Percentiles rank a stretch among this genome's conserved stretches.
phyloP scores from a whole-genome alignment of 352 stramenopile genomes.

The Globisporangium mamillatum region DNA sequence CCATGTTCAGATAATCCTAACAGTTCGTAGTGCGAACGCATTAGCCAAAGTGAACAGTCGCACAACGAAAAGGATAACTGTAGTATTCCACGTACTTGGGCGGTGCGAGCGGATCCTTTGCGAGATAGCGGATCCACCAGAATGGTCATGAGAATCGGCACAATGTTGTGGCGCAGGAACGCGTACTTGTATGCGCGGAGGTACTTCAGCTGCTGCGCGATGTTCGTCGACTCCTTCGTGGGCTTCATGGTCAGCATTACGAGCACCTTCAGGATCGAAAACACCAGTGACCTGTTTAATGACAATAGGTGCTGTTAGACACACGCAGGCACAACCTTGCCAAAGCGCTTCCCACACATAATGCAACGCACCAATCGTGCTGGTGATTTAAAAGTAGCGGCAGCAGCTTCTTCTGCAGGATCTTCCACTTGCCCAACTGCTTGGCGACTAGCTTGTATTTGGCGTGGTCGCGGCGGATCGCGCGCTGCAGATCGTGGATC shows the following conservation, averaged over 20 bases:
- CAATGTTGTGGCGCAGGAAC: constrained; percentile 64
- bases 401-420: constrained; percentile 87
- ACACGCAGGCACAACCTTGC: not conserved
- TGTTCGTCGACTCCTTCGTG: constrained; percentile 69
- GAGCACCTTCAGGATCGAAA: constrained; percentile 88
- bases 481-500: constrained; percentile 86
- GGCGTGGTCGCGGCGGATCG: constrained; percentile 75
- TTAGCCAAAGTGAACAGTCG: not conserved
- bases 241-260: constrained; percentile 90
- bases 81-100: constrained; percentile 22
- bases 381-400: constrained; percentile 85
- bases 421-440: constrained; percentile 84
- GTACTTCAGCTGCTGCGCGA: constrained; percentile 79
- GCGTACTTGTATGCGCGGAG: constrained; percentile 84
- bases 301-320: not conserved
- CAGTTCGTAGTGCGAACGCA: not conserved
- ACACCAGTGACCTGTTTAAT: constrained; percentile 54
- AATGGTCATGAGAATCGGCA: constrained; percentile 86
- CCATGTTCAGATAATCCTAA: constrained; percentile 82
- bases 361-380: constrained; percentile 52
- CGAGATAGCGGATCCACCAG: constrained; percentile 75
- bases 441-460: constrained; percentile 81
- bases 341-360: not conserved
- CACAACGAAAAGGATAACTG: not conserved
- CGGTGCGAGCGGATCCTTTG: constrained; percentile 53